Base-by-base conservation (phyloP, 257 asterid species). In the Solanum gandarillasii region DNA sequence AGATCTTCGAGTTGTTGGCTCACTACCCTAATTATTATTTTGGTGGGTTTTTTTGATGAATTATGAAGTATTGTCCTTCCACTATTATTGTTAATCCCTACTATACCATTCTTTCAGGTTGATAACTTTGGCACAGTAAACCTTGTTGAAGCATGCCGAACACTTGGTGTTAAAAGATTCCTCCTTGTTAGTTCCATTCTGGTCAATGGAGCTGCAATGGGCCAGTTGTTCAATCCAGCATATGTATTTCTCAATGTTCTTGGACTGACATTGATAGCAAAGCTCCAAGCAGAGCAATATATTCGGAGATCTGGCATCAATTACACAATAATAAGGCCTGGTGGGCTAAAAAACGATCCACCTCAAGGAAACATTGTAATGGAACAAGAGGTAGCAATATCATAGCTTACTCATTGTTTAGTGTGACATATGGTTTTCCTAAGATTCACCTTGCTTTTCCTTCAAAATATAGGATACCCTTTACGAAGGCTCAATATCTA, bases 121-220 rank as follows among this genome's bases (percentile, higher is more conserved):
- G 99, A 97, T 90, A 95, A 97, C 87, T 95, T 92, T 84, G 99
- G 99, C 55, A 97, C 99, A 2, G 98, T 97, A 52, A 95, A 94
- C 92, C 95, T 97, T 85, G 99, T 97, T 29, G 99, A 97, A 52
- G 99, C 98, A 79, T 95, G 99, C 91, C 89, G 96, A 86, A 94
- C 94, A 87, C 92, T 90, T 72, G 94, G 94, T 55, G 98, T 97
- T 12, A 91, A 92, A 58, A 91, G 98, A 92, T 97, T 97, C 87
- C 89, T 97, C 91, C 99, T 95, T 43, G 87, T 97, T 85, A 97
- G 99, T 86, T 97, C 99, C 52, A 97, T 97, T 83, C 88, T 97
- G 85, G 99, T 95, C 20, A 97, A 95, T 81, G 99, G 99, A 25
- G 99, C 99, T 38, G 96, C 98, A 87, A 97, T 95, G 99, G 99